Evolutionary conservation across 2,329 filamentous ascomycete genomes (phyloP), one percentile per base, ranked within the genome.

Genomic region (Ascochyta rabiei): DNA sequence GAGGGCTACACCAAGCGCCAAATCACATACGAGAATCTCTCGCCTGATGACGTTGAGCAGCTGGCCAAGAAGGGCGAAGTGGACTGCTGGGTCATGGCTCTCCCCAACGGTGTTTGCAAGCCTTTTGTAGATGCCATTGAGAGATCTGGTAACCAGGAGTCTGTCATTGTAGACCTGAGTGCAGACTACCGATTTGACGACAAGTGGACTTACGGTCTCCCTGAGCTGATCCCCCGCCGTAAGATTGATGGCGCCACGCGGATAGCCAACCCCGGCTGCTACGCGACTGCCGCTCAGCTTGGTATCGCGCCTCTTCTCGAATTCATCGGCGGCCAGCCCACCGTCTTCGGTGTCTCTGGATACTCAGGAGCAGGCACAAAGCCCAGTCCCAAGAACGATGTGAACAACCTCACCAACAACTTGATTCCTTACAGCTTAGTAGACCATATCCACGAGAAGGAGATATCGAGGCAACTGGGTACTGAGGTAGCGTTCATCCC

Each of bases 51-150:
- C 64, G 88, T 96, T 12, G 86, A 87, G 60, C 84, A 87, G 53
- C 91, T 98, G 85, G 90, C 95, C 59, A 87, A 89, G 73, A 86
- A 88, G 28, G 89, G 90, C 46, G 86, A 93, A 68, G 87, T 98
- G 44, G 93, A 98, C 79, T 95, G 90, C 78, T 98, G 93, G 93
- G 90, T 98, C 39, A 95, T 98, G 90, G 95, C 95, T 31, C 86
- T 98, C 26, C 95, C 93, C 39, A 99, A 98, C 71, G 90, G 91
- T 57, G 91, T 96, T 44, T 97, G 91, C 85, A 90, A 92, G 79
- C 93, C 95, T 0, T 99, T 89, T 65, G 89, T 98, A 9, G 91
- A 98, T 61, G 93, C 93, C 7, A 85, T 98, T 48, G 85, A 93
- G 66, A 84, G 89, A 69, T 85, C 83, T 28, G 86, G 86, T 53